These are phyloP conservation scores for Monosporascus sp. DNA, from an alignment of 2,329 filamentous ascomycete genomes.

Conservation along the genomic window DNA sequence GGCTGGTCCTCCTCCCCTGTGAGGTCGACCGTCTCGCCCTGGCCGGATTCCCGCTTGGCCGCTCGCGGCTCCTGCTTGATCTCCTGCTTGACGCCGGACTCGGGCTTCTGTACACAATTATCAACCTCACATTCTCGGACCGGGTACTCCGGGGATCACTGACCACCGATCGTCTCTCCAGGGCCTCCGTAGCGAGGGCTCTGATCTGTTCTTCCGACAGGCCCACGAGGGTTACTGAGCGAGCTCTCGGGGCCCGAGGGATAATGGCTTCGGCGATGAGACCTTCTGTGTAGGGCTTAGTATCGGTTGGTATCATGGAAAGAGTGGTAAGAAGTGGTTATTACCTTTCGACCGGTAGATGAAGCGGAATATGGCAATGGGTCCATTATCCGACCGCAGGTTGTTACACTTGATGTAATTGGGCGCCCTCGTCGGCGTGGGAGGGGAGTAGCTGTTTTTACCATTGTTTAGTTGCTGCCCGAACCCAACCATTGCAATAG, in stretches of 20 bases:
- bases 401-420: conserved; percentile 1
- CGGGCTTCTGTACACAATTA: not conserved
- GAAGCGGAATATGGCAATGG: conserved; percentile 8
- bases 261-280: conserved; percentile 2
- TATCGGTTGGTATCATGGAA: not conserved
- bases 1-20: not conserved
- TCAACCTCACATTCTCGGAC: no score
- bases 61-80: not conserved
- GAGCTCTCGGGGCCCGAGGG: not conserved
- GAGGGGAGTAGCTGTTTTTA: not conserved
- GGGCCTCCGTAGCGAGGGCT: not conserved
- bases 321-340: not conserved
- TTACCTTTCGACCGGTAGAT: conserved; percentile 10
- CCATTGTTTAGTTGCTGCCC: not conserved
- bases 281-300: not conserved
- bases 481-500: no score
- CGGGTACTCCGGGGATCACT: no score
- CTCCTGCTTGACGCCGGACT: no score
- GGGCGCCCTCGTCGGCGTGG: not conserved
- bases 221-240: not conserved
- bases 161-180: not conserved
- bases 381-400: conserved; percentile 4
- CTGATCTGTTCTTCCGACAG: not conserved
- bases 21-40: not conserved
- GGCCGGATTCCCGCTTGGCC: not conserved